Base-by-base conservation (phyloP, 257 asterid species). In the Handroanthus guayacan region DNA sequence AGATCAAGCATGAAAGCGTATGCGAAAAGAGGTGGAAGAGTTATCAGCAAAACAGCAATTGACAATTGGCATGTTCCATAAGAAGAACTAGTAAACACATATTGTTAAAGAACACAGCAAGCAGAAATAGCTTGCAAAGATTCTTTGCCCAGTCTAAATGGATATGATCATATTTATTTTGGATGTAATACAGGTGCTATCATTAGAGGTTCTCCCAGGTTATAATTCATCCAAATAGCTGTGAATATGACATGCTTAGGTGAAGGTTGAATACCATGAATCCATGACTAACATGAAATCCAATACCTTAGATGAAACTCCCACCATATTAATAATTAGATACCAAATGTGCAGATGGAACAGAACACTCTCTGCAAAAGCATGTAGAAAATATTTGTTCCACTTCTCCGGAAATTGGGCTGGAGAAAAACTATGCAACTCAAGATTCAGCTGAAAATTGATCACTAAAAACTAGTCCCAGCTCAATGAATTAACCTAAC, bases 371-470 rank as follows among this genome's bases (percentile, higher is more conserved):
- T n/a, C 57, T 3, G 1, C 3, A 10, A 43, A 67, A 64, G 43
- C 72, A 25, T 38, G 64, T n/a, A 62, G n/a, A 37, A 5, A 36
- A 38, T 2, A 16, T 6, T 2, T n/a, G n/a, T 64, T 64, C 62
- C 5, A 25, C 55, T 65, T 65, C 57, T 58, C n/a, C 50, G 61
- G 5, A 62, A 18, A n/a, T 64, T 64, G 65, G 63, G 41, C 44
- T 47, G 50, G 18, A 38, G 18, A 12, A 5, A 6, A 37, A 63
- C 54, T n/a, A 52, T 20, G 43, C 57, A 5, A 41, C 74, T 75
- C 11, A 3, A 18, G 14, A n/a, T 17, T 50, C 25, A 37, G 34
- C 20, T 17, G 38, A 31, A 52, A 17, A 9, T 74, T 45, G 31
- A 36, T 37, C 6, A 38, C 5, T 7, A 62, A 62, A 48, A 39